Base-by-base conservation (phyloP, 169 alveolate species). In the Plasmodium gaboni region DNA sequence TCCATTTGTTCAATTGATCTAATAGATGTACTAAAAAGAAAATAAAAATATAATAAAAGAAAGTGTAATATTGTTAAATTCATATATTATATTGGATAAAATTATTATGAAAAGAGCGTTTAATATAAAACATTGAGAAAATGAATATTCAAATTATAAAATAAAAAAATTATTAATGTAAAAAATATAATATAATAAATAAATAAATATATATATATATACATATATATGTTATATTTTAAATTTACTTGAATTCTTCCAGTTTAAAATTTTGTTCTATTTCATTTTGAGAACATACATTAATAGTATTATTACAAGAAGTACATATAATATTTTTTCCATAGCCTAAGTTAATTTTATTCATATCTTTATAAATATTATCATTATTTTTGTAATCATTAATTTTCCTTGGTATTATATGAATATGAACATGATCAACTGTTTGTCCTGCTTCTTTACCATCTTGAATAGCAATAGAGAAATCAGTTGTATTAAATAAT, bases 371-470 rank as follows among this genome's bases (percentile, higher is more conserved):
- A 55, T 95, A 95, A n/a, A 95, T 94, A 42, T 95, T 94, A 51
- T 95, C 97, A 42, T 95, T 95, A 46, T 87, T 80, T 67, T 83
- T 64, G 24, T 94, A 88, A 59, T 95, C 97, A n/a, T 51, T 38
- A 10, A 44, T 57, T 44, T 46, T 69, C 57, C 98, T 86, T 3
- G 98, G 98, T 46, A 97, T 93, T 50, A 97, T 76, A 76, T 97
- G 98, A 12, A 96, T 94, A 92, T 97, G 98, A 15, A 96, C 93
- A 76, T 97, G 98, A 0, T 95, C 95, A n/a, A 97, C 96, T 4
- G 98, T 96, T 93, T 96, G 98, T 0, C 98, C 98, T 1, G 98
- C 97, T 19, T 93, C 98, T 68, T 89, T 92, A 12, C 98, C 98
- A 87, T 97, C 98, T 94, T 97, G 96, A 17, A 93, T 70, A 9